Evolutionary conservation across 257 asterid genomes (phyloP).

Genomic region (Solanum boliviense): DNA sequence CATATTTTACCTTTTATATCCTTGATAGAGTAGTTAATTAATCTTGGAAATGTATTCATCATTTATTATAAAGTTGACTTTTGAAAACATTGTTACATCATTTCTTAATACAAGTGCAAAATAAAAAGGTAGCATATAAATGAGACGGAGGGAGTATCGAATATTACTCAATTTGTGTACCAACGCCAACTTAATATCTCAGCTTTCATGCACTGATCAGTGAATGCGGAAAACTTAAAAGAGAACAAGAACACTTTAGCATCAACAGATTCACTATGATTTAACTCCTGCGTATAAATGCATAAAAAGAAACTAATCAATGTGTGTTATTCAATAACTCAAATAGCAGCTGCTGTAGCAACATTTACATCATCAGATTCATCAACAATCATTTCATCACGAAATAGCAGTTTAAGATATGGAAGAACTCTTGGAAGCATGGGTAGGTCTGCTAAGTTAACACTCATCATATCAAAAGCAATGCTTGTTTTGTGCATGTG

Average conservation of each 20-base stretch:
- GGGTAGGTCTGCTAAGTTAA: slow-evolving; percentile 76
- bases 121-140: too few species aligned
- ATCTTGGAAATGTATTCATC: too few species aligned
- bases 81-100: too few species aligned
- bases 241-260: not conserved
- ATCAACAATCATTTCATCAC: slow-evolving; percentile 57
- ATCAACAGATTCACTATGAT: not conserved
- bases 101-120: too few species aligned
- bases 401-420: slow-evolving; percentile 59
- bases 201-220: too few species aligned
- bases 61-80: too few species aligned
- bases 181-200: too few species aligned
- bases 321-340: not conserved
- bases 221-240: not conserved
- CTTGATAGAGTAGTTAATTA: too few species aligned
- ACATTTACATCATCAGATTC: slow-evolving; percentile 52
- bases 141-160: too few species aligned
- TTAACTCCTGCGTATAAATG: not conserved
- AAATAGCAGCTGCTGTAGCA: slow-evolving; percentile 23
- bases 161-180: too few species aligned
- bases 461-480: slow-evolving; percentile 94
- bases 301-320: not conserved
- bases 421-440: slow-evolving; percentile 76
- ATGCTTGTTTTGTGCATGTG: slow-evolving; percentile 76
- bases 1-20: too few species aligned